phyloP scores from a whole-genome alignment of 2,329 filamentous ascomycete genomes.

The Ascochyta viciae-villosae region DNA sequence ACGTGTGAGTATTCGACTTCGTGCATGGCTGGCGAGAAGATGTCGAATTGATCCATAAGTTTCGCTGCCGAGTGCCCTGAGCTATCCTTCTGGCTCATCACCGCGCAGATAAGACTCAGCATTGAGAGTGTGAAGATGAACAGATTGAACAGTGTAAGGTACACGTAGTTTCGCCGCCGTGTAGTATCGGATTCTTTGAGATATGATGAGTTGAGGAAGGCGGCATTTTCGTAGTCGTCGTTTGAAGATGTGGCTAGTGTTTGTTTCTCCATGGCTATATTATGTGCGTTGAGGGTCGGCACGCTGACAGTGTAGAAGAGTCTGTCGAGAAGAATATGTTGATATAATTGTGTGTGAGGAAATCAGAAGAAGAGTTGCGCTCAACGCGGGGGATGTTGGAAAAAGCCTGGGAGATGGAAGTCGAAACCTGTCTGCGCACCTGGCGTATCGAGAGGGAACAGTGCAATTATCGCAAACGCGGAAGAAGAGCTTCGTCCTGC shows the following conservation, averaged over 20 bases:
- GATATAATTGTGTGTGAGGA: constrained; percentile 28
- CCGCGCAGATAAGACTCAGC: constrained; percentile 39
- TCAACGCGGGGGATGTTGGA: constrained; percentile 19
- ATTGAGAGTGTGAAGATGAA: constrained; percentile 44
- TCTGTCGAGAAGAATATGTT: neutral
- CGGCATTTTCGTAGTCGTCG: constrained; percentile 37
- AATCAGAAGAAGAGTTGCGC: constrained; percentile 13
- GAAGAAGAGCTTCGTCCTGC: neutral
- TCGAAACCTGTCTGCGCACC: neutral
- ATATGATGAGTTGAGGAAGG: constrained; percentile 37
- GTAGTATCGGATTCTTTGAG: constrained; percentile 30
- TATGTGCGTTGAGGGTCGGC: too few relatives aligned
- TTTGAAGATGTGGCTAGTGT: constrained; percentile 23
- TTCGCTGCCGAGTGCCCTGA: constrained; percentile 35
- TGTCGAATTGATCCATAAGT: constrained; percentile 42
- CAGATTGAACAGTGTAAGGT: constrained; percentile 43
- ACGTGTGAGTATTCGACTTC: constrained; percentile 36
- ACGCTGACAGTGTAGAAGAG: too few relatives aligned
- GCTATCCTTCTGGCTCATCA: constrained; percentile 39
- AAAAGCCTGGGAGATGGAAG: constrained; percentile 1
- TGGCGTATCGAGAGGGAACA: constrained; percentile 5
- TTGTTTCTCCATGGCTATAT: constrained; percentile 38
- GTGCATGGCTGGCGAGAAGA: constrained; percentile 43
- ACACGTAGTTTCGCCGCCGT: constrained; percentile 34
- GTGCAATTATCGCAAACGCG: constrained; percentile 2